A percentile compares a stretch with the other conserved stretches of the same genome.
Evolutionary conservation across 1,139 yeast species (phyloP).

Genomic region (Lodderomyces theae): DNA sequence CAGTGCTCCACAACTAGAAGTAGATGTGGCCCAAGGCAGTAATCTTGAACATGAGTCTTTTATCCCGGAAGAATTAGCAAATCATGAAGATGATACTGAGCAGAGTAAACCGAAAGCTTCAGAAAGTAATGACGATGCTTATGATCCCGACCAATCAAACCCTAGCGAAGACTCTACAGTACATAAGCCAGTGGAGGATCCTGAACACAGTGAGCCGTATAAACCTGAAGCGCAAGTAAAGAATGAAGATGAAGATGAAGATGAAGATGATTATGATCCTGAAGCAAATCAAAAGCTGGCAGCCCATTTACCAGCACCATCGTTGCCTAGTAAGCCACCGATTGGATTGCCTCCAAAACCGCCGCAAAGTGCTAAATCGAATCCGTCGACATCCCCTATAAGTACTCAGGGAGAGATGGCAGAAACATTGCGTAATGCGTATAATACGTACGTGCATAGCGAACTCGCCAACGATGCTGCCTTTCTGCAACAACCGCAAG

Average conservation of each 20-base stretch:
- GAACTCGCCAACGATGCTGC: constrained; percentile 31
- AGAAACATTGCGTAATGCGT: constrained; percentile 28
- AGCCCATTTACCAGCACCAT: constrained; percentile 5
- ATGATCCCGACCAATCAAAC: constrained; percentile 5
- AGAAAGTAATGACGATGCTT: not conserved
- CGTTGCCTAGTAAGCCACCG: constrained; percentile 6
- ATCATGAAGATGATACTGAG: not conserved
- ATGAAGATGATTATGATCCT: constrained; percentile 7
- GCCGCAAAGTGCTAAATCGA: constrained; percentile 18
- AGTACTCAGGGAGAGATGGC: constrained; percentile 14
- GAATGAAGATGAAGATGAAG: constrained; percentile 6
- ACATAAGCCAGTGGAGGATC: not conserved
- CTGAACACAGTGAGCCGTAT: not conserved
- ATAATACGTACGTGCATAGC: constrained; percentile 34
- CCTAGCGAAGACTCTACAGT: not conserved
- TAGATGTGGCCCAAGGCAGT: not conserved
- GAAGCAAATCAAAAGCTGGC: not conserved
- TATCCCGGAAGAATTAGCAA: not conserved
- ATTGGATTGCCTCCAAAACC: constrained; percentile 34
- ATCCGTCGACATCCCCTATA: constrained; percentile 12
- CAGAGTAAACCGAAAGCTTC: not conserved
- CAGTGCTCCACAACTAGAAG: not conserved
- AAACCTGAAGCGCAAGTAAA: constrained; percentile 7
- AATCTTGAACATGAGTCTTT: not conserved
- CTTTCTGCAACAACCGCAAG: constrained; percentile 28